Base-by-base conservation (phyloP, 305 asterid species). In the Fraxinus sp. region DNA sequence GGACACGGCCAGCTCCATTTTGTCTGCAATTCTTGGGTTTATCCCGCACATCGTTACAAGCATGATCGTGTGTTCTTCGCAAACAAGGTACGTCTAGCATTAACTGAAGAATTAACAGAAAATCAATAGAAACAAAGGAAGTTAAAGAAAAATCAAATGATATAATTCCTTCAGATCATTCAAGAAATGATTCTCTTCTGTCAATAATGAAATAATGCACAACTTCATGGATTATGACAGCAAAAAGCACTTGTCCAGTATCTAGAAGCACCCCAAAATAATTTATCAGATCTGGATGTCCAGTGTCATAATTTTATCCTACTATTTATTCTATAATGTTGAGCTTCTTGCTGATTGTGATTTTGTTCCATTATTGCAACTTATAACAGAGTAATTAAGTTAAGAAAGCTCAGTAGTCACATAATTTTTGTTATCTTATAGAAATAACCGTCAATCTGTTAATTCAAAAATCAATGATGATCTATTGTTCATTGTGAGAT, bases 1-100 rank as follows among this genome's bases (percentile, higher is more conserved):
- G 94, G 92, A 1, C 93, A 92, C 0, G 97, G 93, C 22, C 84
- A 37, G 4, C 79, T 95, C 83, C 92, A 89, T 75, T 96, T 95
- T 28, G 86, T 86, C 74, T 96, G 99, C 88, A 90, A 95, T 81
- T 96, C 98, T 2, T 96, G 98, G 99, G 95, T 96, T 72, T 96
- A 93, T 84, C 98, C 99, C 3, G 81, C 84, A 0, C 88, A 84
- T 22, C 91, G 90, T 2, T 95, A 92, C 87, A 87, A 87, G 32
- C 82, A 89, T 2, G 89, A 91, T 39, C 98, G 99, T 6, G 83
- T 96, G 10, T 95, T 91, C 92, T 94, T 96, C 79, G 41, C 87
- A 5, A 89, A 92, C 87, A 83, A 88, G 97, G 97, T 94, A 82
- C 7, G 66, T 59, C 64, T n/a, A 64, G 75, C 35, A 32, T 46